phyloP scores from a whole-genome alignment of 306 rosid genomes.

The Dicorynia guianensis region DNA sequence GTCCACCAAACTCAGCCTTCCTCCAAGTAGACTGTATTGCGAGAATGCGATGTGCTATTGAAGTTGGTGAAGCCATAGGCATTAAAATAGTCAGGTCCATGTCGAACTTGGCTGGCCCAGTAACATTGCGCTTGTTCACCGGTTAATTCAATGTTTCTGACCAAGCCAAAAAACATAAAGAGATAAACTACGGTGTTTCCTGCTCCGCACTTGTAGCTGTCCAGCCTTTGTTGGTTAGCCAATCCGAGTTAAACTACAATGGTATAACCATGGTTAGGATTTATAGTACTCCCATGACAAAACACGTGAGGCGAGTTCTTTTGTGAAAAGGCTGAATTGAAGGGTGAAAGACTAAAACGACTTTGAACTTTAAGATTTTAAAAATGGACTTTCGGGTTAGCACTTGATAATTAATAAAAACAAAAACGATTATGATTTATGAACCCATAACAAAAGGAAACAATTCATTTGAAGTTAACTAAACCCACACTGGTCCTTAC shows the following conservation, averaged over 20 bases:
- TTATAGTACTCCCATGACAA: not conserved
- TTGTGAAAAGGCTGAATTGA: conserved; percentile 30
- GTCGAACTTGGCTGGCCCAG: too few relatives aligned
- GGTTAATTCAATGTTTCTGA: too few relatives aligned
- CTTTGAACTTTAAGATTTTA: not conserved
- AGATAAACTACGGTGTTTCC: not conserved
- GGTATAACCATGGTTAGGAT: conserved; percentile 43
- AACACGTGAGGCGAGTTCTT: conserved; percentile 45
- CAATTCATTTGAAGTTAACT: conserved; percentile 27
- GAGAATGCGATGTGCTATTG: too few relatives aligned
- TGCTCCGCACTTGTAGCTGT: conserved; percentile 41
- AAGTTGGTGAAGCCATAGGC: too few relatives aligned
- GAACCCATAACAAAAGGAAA: not conserved
- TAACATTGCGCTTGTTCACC: too few relatives aligned
- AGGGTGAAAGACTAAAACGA: not conserved
- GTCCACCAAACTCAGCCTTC: too few relatives aligned
- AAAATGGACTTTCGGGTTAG: conserved; percentile 45
- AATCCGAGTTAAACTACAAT: conserved; percentile 35
- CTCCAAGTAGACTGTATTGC: too few relatives aligned
- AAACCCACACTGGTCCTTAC: conserved; percentile 64
- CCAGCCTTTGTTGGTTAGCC: conserved; percentile 19
- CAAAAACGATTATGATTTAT: not conserved
- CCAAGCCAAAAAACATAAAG: too few relatives aligned
- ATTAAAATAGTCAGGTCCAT: too few relatives aligned
- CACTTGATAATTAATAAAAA: conserved; percentile 42